These are phyloP conservation scores for Apophysomyces sp. DNA, from an alignment of 371 early-diverging fungal species.

Conservation along the genomic window DNA sequence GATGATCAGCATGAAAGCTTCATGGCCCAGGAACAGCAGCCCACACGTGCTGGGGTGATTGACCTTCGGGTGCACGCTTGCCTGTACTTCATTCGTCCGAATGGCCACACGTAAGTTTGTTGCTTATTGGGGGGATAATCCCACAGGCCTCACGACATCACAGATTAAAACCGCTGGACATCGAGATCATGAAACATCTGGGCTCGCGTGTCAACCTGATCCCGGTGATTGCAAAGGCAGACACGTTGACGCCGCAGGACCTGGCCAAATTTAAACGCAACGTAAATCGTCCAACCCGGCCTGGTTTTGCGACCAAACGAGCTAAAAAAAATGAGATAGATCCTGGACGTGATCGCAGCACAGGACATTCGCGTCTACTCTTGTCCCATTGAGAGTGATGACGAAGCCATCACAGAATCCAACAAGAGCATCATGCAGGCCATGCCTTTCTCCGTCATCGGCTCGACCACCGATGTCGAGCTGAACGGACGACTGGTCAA, in stretches of 20 bases:
- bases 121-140: background rate
- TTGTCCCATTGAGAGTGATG: conserved; percentile 80
- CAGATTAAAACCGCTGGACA: conserved; percentile 86
- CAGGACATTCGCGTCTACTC: conserved; percentile 76
- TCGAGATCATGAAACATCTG: conserved; percentile 86
- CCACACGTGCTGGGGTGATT: conserved; percentile 54
- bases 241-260: conserved; percentile 74
- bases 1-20: conserved; percentile 95
- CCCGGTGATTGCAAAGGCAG: conserved; percentile 75
- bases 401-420: conserved; percentile 70
- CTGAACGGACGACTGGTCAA: conserved; percentile 74
- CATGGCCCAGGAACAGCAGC: conserved; percentile 74
- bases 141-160: no score
- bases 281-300: conserved; percentile 18
- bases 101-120: conserved; percentile 76
- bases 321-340: conserved; percentile 26
- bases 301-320: background rate
- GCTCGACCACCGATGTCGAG: conserved; percentile 76
- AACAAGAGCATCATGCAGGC: conserved; percentile 83
- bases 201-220: conserved; percentile 84
- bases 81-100: conserved; percentile 92
- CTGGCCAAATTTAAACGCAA: conserved; percentile 76
- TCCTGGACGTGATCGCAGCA: conserved; percentile 70
- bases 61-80: conserved; percentile 89
- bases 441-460: conserved; percentile 94